Base-by-base conservation (phyloP, 164 flowering plant genomes). In the Liriodendron chinense region DNA sequence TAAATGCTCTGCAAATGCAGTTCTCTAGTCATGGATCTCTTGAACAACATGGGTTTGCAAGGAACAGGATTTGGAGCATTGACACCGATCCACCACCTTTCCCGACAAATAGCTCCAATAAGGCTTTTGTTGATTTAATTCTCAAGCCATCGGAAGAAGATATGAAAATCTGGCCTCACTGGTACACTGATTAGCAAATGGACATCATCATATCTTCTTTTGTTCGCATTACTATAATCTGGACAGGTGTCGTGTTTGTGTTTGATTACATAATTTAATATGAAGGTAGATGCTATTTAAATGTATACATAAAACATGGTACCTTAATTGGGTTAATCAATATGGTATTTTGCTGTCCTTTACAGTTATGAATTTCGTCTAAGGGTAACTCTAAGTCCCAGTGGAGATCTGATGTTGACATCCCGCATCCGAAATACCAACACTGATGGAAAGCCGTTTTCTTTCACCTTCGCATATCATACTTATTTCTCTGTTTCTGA, bases 21-120 rank as follows among this genome's bases (percentile, higher is more conserved):
- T 94, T 92, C 74, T 72, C 80, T n/a, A 86, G 81, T 80, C 85
- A 59, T 77, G 98, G 98, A 59, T 10, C 90, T 81, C 91, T 92
- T 74, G 97, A 94, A 75, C 78, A 70, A 28, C 98, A 94, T 92
- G 98, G 99, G 66, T 96, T 94, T 89, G 99, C 97, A 23, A 94
- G 98, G 83, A 96, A 91, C 84, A 87, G 88, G 82, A 43, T 89
- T 69, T 96, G 99, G 99, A 83, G 74, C 77, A 80, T 92, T 79
- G 99, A 96, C 66, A 61, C 75, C 73, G 91, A 91, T 68, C 97
- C 97, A 23, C 93, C 97, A 79, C 92, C 95, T 68, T 82, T 92
- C 79, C 89, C 91, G 34, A 82, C 90, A 56, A 74, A 48, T 78
- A 74, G 87, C 70, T 75, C 86, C 65, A 82, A 76, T 74, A 91